Base-by-base conservation (phyloP, 176 grass and related monocot genomes). In the Oryza longistaminata region DNA sequence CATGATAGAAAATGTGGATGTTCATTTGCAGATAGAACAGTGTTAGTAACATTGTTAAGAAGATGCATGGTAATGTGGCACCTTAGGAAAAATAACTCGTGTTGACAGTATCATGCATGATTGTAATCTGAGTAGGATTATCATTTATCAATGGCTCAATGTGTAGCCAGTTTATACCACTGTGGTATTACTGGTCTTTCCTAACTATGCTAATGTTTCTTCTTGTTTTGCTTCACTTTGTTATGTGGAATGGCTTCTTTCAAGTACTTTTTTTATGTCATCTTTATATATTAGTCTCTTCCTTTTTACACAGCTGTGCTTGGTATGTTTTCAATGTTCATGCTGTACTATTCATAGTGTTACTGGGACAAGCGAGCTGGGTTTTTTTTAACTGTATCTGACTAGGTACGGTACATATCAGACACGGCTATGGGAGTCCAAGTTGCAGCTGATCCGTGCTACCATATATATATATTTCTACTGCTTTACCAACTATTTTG, bases 221-320 rank as follows among this genome's bases (percentile, higher is more conserved):
- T 60, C 70, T 24, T 71, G 52, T 81, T 69, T 58, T 64, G 21
- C 39, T 76, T 76, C 66, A 21, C 43, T 77, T 31, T 67, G 29
- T 85, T 68, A 76, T 68, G 34, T 21, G 21, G 9, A 9, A 17
- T n/a, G 33, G 14, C 52, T 9, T 53, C n/a, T 39, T 37, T 53
- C 17, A 29, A 46, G 15, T 34, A 21, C 33, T 70, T 61, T n/a
- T 61, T 61, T n/a, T 2, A 50, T 50, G 48, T 16, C 4, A 22
- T 61, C 58, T 3, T 7, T 61, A 61, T 61, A 24, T 61, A 61
- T 24, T 0, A 55, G 10, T n/a, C 12, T 62, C 71, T 85, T 70
- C 42, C 49, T 76, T 31, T 34, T 11, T 75, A 43, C 60, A 17
- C 40, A 64, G 60, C 5, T 58, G 22, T 53, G 33, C 5, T 31